Evolutionary conservation across 2,329 filamentous ascomycete genomes (phyloP).

Genomic region (Cercospora zeae-maydis): DNA sequence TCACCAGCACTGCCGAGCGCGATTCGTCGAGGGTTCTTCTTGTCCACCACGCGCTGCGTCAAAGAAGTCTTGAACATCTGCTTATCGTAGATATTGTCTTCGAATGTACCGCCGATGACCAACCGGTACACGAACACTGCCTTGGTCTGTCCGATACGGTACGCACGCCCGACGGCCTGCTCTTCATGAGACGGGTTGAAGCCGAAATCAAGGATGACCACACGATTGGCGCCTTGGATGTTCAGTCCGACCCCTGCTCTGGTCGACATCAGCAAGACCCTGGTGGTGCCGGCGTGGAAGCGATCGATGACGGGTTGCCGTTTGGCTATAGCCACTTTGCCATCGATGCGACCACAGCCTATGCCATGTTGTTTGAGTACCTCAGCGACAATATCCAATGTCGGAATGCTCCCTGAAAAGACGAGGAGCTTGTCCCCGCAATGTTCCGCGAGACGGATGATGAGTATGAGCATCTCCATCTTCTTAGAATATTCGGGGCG

Average conservation of each 20-base stretch:
- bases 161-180: conserved; percentile 82
- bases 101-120: conserved; percentile 72
- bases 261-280: conserved; percentile 77
- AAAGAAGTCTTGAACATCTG: conserved; percentile 80
- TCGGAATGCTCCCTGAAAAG: conserved; percentile 70
- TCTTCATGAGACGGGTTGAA: conserved; percentile 80
- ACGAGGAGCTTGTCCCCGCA: conserved; percentile 71
- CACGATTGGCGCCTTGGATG: conserved; percentile 76
- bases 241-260: conserved; percentile 79
- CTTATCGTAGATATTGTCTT: conserved; percentile 68
- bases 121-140: conserved; percentile 82
- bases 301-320: conserved; percentile 63
- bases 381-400: conserved; percentile 64
- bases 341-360: conserved; percentile 61
- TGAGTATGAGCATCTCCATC: conserved; percentile 61
- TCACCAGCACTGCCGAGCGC: conserved; percentile 53
- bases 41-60: conserved; percentile 75
- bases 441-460: conserved; percentile 62
- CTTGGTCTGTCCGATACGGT: conserved; percentile 78
- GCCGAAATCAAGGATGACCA: conserved; percentile 78
- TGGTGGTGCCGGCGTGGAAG: conserved; percentile 60
- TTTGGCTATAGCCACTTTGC: conserved; percentile 52
- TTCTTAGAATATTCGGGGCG: conserved; percentile 63
- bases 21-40: conserved; percentile 69
- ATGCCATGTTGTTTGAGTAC: conserved; percentile 52